These are phyloP conservation scores for Aspergillus chevalieri DNA, from an alignment of 2,329 filamentous ascomycete species.

Conservation along the genomic window DNA sequence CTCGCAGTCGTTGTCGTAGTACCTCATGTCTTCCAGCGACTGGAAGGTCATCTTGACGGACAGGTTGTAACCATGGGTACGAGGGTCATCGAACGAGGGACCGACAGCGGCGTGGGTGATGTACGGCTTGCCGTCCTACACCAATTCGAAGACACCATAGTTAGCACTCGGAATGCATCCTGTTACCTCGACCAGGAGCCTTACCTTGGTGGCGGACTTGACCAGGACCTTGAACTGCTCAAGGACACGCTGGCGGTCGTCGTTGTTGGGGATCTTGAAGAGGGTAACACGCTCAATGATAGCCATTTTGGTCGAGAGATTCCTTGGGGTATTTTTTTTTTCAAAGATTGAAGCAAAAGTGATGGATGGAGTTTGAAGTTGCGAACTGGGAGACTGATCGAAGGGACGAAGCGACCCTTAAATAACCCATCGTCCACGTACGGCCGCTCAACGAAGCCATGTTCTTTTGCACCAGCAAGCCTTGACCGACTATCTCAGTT, in stretches of 20 bases:
- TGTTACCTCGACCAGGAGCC: not conserved
- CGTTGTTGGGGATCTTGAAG: slow-evolving; percentile 41
- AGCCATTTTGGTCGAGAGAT: not conserved
- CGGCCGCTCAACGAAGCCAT: not conserved
- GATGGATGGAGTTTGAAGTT: not conserved
- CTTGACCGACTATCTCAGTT: too few relatives aligned
- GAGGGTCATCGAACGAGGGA: slow-evolving; percentile 47
- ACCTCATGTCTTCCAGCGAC: slow-evolving; percentile 57
- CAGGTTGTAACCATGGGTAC: slow-evolving; percentile 57
- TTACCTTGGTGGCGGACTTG: slow-evolving; percentile 25
- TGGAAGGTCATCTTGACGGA: slow-evolving; percentile 55
- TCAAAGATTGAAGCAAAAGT: not conserved
- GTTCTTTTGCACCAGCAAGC: too few relatives aligned
- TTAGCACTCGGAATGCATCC: too few relatives aligned
- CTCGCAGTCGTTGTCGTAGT: slow-evolving; percentile 54
- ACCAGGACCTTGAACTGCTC: slow-evolving; percentile 30
- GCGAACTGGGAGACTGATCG: not conserved
- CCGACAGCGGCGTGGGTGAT: slow-evolving; percentile 52
- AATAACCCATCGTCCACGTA: not conserved
- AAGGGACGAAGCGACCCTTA: not conserved
- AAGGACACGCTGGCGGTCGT: slow-evolving; percentile 31
- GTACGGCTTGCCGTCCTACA: slow-evolving; percentile 61
- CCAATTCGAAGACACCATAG: too few relatives aligned
- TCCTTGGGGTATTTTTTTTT: not conserved
- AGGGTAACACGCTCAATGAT: slow-evolving; percentile 41